These are phyloP conservation scores for Cyclocybe cylindracea DNA, from an alignment of 768 basidiomycete genomes.

Conservation along the genomic window DNA sequence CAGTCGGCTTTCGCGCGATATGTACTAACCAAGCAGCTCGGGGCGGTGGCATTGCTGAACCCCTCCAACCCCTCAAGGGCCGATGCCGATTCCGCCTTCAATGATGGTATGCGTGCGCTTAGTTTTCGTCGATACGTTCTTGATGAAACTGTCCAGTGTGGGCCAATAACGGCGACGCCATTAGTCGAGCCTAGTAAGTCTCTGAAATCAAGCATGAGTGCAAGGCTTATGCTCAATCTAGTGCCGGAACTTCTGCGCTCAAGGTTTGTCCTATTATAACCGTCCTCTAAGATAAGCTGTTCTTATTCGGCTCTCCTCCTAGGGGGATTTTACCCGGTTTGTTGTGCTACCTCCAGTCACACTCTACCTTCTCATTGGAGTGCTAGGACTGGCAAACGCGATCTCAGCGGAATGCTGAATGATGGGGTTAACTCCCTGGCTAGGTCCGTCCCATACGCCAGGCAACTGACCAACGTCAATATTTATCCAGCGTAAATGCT, in stretches of 20 bases:
- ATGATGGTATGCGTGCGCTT: constrained; percentile 54
- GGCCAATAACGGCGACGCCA: constrained; percentile 98
- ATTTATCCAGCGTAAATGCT: background rate
- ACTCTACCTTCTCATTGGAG: constrained; percentile 1
- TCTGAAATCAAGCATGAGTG: background rate
- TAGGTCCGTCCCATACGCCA: constrained; percentile 39
- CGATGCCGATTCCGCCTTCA: constrained; percentile 75
- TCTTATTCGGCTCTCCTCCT: background rate
- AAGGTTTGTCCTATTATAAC: constrained; percentile 55
- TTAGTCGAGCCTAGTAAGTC: constrained; percentile 83
- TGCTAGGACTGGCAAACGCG: constrained; percentile 89
- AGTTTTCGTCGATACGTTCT: background rate
- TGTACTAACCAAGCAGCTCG: constrained; percentile 73
- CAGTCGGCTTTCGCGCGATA: constrained; percentile 91
- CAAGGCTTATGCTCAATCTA: constrained; percentile 25
- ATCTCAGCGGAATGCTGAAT: constrained; percentile 87
- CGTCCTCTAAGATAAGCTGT: constrained; percentile 5
- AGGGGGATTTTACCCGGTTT: constrained; percentile 90
- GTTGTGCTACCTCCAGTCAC: background rate
- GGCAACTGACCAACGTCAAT: background rate
- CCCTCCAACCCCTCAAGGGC: constrained; percentile 52
- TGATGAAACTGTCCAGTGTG: constrained; percentile 58
- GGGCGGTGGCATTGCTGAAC: constrained; percentile 68
- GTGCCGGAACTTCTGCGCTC: constrained; percentile 93
- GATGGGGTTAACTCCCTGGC: constrained; percentile 96